Evolutionary conservation across 2,329 filamentous ascomycete species (phyloP).

Genomic region (Phialophora macrospora): DNA sequence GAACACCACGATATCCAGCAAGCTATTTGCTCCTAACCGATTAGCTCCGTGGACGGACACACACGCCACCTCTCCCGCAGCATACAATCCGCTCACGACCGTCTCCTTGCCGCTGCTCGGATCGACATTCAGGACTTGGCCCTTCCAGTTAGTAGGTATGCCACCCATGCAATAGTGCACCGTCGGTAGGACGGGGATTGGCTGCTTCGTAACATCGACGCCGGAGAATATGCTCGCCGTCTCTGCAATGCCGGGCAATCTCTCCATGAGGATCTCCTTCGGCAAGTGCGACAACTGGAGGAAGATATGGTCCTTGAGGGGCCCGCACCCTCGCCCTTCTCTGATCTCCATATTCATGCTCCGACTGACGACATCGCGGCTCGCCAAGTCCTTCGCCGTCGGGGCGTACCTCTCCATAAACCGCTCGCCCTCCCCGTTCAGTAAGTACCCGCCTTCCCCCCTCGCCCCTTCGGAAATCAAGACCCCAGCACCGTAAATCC

Average conservation of each 20-base stretch:
- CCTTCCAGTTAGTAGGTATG: constrained; percentile 96
- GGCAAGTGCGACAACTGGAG: constrained; percentile 96
- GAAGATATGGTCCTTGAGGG: constrained; percentile 98
- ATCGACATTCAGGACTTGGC: constrained; percentile 92
- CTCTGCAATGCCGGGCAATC: constrained; percentile 97
- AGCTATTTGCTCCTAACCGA: constrained; percentile 95
- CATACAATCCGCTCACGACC: constrained; percentile 91
- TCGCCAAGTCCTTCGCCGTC: constrained; percentile 96
- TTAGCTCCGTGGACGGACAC: constrained; percentile 98
- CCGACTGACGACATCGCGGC: constrained; percentile 92
- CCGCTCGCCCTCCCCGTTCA: constrained; percentile 96
- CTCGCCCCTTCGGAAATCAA: constrained; percentile 97
- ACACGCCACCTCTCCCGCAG: constrained; percentile 94
- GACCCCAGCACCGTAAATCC: constrained; percentile 97
- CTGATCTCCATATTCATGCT: constrained; percentile 99
- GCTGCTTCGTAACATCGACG: constrained; percentile 95
- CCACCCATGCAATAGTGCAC: constrained; percentile 99
- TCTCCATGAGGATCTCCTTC: constrained; percentile 88
- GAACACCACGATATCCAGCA: constrained; percentile 96
- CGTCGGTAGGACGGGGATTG: constrained; percentile 92
- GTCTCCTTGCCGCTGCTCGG: constrained; percentile 79
- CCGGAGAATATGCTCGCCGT: constrained; percentile 96
- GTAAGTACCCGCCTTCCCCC: constrained; percentile 96
- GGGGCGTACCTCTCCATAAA: constrained; percentile 99
- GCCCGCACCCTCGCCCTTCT: constrained; percentile 93